Conservation (phyloP, 2,329 filamentous ascomycete genomes). For the Uncinocarpus reesii region DNA sequence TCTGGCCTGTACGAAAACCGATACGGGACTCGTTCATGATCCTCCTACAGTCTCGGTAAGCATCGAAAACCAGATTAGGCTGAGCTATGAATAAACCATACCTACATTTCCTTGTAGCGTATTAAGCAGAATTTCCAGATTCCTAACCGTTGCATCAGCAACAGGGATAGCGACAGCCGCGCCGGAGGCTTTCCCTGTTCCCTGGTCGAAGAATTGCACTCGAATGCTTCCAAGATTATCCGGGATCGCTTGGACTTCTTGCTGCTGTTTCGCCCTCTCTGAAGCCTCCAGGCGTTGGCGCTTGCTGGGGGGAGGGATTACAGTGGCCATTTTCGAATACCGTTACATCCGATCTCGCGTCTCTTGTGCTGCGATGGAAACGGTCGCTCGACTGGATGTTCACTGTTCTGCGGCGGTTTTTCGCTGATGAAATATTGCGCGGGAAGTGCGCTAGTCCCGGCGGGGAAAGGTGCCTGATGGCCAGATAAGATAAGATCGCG, state of each 20-base stretch:
- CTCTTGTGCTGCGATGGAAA: not conserved
- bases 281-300: constrained; percentile 67
- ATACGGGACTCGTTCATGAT: constrained; percentile 54
- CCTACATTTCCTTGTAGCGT: constrained; percentile 65
- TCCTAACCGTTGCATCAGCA: constrained; percentile 76
- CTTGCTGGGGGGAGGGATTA: constrained; percentile 77
- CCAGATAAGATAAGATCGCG: constrained; percentile 11
- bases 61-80: too few relatives aligned
- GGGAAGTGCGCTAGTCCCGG: not conserved
- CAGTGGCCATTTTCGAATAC: constrained; percentile 56
- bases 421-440: not conserved
- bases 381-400: not conserved
- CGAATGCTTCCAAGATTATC: constrained; percentile 65
- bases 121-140: constrained; percentile 78
- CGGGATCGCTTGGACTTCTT: constrained; percentile 58
- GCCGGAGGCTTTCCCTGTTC: constrained; percentile 55
- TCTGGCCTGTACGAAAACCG: constrained; percentile 51
- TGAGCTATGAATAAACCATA: too few relatives aligned
- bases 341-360: not conserved
- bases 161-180: constrained; percentile 66
- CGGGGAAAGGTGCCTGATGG: not conserved
- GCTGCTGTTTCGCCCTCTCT: constrained; percentile 61
- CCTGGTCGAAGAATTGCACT: constrained; percentile 80
- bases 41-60: too few relatives aligned
- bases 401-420: not conserved